Percentiles rank a stretch among this genome's conserved stretches.
These are phyloP conservation scores for Diaporthe sp. DNA, from an alignment of 2,329 filamentous ascomycete species.

Conservation along the genomic window DNA sequence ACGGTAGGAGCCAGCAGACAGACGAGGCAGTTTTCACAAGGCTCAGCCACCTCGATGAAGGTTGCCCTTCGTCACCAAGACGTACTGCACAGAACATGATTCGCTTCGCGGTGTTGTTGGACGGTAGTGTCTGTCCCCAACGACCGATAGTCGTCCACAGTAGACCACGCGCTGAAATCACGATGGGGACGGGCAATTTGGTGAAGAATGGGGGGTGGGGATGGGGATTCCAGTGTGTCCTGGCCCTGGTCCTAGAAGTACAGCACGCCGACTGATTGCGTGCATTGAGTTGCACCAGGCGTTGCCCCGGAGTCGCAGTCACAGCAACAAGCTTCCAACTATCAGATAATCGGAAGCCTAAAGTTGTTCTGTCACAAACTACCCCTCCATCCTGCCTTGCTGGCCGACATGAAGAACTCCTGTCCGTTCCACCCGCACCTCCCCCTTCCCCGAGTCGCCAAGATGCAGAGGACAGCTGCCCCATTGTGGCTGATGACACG, in stretches of 20 bases:
- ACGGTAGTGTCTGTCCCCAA: neutral
- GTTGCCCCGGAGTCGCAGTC: neutral
- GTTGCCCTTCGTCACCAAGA: neutral
- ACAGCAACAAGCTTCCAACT: slow-evolving; percentile 11
- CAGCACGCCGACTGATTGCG: neutral
- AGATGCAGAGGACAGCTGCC: slow-evolving; percentile 18
- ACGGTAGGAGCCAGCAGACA: neutral
- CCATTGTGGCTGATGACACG: slow-evolving; percentile 19
- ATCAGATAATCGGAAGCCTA: neutral
- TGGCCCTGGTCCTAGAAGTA: neutral
- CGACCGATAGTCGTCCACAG: too few species aligned
- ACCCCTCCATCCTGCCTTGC: neutral
- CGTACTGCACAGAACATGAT: neutral
- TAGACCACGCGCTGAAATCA: neutral
- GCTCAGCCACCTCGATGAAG: neutral
- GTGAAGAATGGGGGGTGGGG: neutral
- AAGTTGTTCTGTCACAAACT: neutral
- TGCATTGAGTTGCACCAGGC: neutral
- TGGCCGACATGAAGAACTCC: neutral
- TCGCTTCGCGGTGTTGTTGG: neutral
- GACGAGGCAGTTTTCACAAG: neutral
- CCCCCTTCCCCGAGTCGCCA: neutral
- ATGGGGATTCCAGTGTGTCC: neutral
- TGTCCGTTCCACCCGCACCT: neutral
- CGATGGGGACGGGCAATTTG: neutral